Evolutionary conservation across 257 asterid genomes (phyloP), one percentile per base, ranked within the genome.

Genomic region (Euphrasia confusa): DNA sequence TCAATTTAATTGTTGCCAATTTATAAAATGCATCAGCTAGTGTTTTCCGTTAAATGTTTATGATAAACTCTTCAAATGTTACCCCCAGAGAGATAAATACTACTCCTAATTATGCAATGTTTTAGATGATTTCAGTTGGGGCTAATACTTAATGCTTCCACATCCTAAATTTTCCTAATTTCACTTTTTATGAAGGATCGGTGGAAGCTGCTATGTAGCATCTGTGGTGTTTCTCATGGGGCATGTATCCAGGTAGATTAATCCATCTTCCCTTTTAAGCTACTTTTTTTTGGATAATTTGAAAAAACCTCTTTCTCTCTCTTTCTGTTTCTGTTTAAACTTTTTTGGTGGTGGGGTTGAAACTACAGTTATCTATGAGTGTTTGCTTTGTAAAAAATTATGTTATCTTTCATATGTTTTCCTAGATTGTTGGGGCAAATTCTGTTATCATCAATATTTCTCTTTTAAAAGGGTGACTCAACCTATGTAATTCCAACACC

Each of bases 151-250:
- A 35, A 57, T 50, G 64, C 71, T 71, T 69, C 27, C 50, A 69
- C 55, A 32, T 70, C 24, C 37, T 45, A 50, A 67, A 15, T 75
- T 3, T 12, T 60, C 28, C 54, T 75, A 40, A 39, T 56, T 17
- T 24, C 4, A 9, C 42, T 2, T 64, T 72, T 67, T 66, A 54
- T 80, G 61, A 69, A 93, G 99, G 95, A 87, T 56, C 99, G 99
- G 42, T 93, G 97, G 99, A 93, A 80, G 90, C 92, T 93, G 60
- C 71, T 85, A 21, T 89, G 99, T 62, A 87, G 96, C 84, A 93
- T 89, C 64, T 93, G 99, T 62, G 78, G 77, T 58, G 97, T 93
- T 79, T 64, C 97, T 73, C 86, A 85, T 81, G 97, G 99, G 68
- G 99, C 99, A 37, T 89, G 99, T 66, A 93, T 93, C 72, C 99